Evolutionary conservation across 2,329 filamentous ascomycete genomes (phyloP), one percentile per base, ranked within the genome.

Genomic region (Metarhizium album): DNA sequence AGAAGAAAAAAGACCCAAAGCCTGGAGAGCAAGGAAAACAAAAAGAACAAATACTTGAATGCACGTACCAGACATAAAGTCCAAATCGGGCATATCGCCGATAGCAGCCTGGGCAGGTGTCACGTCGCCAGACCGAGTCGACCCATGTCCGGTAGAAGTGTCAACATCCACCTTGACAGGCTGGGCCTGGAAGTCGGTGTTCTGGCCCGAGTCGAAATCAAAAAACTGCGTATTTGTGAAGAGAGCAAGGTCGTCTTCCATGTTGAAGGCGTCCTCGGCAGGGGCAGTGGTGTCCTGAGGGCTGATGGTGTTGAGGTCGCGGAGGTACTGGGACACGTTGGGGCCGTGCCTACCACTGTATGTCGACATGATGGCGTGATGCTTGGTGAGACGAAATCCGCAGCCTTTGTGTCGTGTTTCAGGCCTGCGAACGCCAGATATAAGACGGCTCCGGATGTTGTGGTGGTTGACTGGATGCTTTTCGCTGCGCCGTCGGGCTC

Each of bases 261-360:
- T 72, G 59, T 77, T 77, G 67, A 83, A 78, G 48, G 74, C 69
- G 49, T 85, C 80, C 54, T 83, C 76, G 49, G 66, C 64, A 8
- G 52, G 45, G 27, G 77, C 64, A 23, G 74, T 60, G 52, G 58
- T 59, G 48, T 74, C 78, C 54, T 84, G 75, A 49, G 85, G 79
- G 59, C 82, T 80, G 54, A 84, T 74, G 54, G 82, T 80, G 73
- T 95, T 95, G 61, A 96, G 76, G 59, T 90, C 86, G 62, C 87
- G 85, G 58, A 96, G 78, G 72, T 93, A 95, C 64, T 90, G 85
- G 63, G 89, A 90, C 70, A 95, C 87, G 68, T 95, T 95, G 63
- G 87, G 85, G 60, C 80, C 86, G 64, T 86, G 83, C 55, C 88
- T 85, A 63, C 83, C 84, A 68, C 78, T 83, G 77, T 82, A 90